A percentile compares a stretch with the other conserved stretches of the same genome.
Conservation (phyloP, 129 eudicot genomes). For the Pseudognaphalium luteoalbum region DNA sequence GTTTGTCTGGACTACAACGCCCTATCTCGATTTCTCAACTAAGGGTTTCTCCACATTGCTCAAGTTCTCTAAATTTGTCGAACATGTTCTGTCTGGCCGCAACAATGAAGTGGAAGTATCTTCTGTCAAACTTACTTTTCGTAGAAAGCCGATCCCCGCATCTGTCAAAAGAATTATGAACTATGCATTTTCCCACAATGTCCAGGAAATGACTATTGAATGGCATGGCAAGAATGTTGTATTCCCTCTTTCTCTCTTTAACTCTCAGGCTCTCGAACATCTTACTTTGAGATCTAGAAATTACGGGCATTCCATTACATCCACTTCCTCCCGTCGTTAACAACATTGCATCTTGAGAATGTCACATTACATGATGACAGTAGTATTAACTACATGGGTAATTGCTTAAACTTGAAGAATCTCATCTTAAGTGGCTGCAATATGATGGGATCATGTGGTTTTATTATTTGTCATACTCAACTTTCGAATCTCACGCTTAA, state of each 20-base stretch:
- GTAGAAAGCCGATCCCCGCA: background rate
- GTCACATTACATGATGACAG: background rate
- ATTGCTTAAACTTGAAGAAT: background rate
- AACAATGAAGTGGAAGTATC: background rate
- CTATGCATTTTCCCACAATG: slow-evolving; percentile 11
- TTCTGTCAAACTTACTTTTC: background rate
- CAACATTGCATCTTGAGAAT: background rate
- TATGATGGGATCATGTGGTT: background rate
- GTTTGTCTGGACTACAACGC: slow-evolving; percentile 7
- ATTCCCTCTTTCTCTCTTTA: background rate
- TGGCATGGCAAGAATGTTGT: background rate
- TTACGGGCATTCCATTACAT: no score
- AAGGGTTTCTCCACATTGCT: background rate
- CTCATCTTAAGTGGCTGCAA: background rate
- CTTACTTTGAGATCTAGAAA: background rate
- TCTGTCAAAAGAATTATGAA: background rate
- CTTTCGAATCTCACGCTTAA: background rate
- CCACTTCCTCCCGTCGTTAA: background rate
- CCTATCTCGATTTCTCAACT: slow-evolving; percentile 3
- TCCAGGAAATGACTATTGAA: background rate
- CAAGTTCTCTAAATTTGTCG: background rate
- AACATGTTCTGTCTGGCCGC: background rate
- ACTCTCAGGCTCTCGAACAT: background rate
- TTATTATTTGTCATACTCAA: background rate
- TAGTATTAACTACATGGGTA: background rate